A percentile compares a stretch with the other conserved stretches of the same genome.
These are phyloP conservation scores for Diplogelasinospora grovesii DNA, from an alignment of 495 filamentous ascomycete species.

Conservation along the genomic window DNA sequence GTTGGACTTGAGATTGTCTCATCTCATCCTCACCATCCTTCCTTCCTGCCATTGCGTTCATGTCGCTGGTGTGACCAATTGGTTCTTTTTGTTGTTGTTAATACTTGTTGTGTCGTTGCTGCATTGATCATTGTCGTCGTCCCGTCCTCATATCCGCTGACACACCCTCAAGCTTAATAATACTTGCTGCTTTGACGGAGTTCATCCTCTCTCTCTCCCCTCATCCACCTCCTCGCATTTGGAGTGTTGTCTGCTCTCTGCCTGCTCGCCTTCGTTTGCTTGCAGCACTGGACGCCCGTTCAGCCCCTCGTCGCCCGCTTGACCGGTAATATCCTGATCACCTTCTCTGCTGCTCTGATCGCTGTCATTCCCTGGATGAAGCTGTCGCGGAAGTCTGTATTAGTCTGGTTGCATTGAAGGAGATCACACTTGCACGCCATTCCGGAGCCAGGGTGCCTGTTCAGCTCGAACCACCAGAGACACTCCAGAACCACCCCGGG, in stretches of 20 bases:
- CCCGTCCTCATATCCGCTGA: slow-evolving; percentile 8
- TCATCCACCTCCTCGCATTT: not conserved
- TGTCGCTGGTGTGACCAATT: slow-evolving; percentile 16
- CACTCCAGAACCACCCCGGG: slow-evolving; percentile 8
- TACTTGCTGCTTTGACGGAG: not conserved
- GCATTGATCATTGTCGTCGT: slow-evolving; percentile 5
- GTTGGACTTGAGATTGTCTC: slow-evolving; percentile 8
- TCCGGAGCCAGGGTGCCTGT: slow-evolving; percentile 30
- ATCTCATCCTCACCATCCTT: slow-evolving; percentile 10
- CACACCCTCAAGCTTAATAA: slow-evolving; percentile 6
- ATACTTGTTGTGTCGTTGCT: slow-evolving; percentile 3
- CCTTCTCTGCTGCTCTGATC: slow-evolving; percentile 1
- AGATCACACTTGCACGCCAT: slow-evolving; percentile 32
- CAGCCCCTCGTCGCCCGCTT: not conserved
- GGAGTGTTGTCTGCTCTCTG: not conserved
- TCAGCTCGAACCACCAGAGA: slow-evolving; percentile 24
- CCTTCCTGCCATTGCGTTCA: too few species aligned
- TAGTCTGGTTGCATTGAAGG: slow-evolving; percentile 34
- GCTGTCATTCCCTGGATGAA: slow-evolving; percentile 15
- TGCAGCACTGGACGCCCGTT: slow-evolving; percentile 10
- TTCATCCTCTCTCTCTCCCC: slow-evolving; percentile 3
- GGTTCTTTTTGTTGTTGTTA: slow-evolving; percentile 7
- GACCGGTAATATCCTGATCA: slow-evolving; percentile 7
- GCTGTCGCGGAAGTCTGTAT: slow-evolving; percentile 22
- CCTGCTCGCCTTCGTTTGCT: not conserved